These are phyloP conservation scores for Clausena lansium DNA, from an alignment of 345 rosid species.

Conservation along the genomic window DNA sequence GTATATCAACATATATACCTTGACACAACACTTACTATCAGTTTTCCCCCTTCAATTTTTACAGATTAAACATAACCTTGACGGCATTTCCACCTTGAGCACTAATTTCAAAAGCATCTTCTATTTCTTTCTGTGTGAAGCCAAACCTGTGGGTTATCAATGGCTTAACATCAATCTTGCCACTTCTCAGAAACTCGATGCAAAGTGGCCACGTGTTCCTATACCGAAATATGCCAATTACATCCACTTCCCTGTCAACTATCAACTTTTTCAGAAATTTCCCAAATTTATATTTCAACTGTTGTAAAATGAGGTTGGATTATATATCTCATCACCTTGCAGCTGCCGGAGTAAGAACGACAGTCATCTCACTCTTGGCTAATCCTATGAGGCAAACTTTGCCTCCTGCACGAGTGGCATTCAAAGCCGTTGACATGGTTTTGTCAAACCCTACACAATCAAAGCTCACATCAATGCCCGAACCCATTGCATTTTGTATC, in stretches of 20 bases:
- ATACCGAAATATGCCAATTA: constrained; percentile 66
- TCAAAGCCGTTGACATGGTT: constrained; percentile 60
- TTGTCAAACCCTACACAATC: constrained; percentile 62
- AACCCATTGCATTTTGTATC: constrained; percentile 48
- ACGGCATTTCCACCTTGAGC: constrained; percentile 59
- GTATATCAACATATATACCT: not conserved
- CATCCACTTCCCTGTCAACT: constrained; percentile 55
- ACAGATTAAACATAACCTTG: constrained; percentile 66
- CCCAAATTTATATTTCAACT: not conserved
- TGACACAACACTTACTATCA: not conserved
- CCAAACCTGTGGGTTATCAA: constrained; percentile 63
- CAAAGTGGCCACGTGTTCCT: constrained; percentile 63
- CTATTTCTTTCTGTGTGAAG: constrained; percentile 57
- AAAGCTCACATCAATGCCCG: constrained; percentile 48
- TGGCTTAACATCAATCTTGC: constrained; percentile 61
- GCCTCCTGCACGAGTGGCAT: constrained; percentile 54
- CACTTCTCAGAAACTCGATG: constrained; percentile 46
- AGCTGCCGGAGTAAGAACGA: constrained; percentile 56
- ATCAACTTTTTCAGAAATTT: not conserved
- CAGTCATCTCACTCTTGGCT: constrained; percentile 49
- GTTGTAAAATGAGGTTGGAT: not conserved
- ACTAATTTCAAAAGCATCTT: constrained; percentile 61
- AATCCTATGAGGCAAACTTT: constrained; percentile 63
- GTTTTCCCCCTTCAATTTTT: not conserved
- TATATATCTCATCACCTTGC: constrained; percentile 40